Percentiles rank a stretch among this genome's conserved stretches.
phyloP scores from a whole-genome alignment of 2,329 filamentous ascomycete species.

The Alternaria alternata region DNA sequence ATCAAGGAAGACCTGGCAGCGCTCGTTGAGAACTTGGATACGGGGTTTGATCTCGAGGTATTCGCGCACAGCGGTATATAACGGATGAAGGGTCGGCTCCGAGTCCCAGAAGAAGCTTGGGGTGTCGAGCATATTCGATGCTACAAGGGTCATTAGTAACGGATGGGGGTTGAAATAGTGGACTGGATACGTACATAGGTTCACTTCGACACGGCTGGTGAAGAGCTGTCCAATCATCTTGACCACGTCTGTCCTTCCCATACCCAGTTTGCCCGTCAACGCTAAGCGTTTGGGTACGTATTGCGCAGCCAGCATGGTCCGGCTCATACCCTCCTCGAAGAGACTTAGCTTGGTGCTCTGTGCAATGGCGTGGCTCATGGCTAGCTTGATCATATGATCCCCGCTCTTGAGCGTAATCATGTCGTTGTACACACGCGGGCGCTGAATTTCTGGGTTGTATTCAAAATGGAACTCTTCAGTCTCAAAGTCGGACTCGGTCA shows the following conservation, averaged over 20 bases:
- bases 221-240: constrained; percentile 90
- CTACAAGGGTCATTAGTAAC: constrained; percentile 56
- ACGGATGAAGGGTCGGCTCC: constrained; percentile 90
- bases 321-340: constrained; percentile 95
- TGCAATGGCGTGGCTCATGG: constrained; percentile 95
- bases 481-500: constrained; percentile 91
- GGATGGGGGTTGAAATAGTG: background rate
- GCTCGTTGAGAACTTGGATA: constrained; percentile 95
- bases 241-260: constrained; percentile 91
- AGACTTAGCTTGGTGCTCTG: constrained; percentile 96
- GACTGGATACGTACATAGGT: constrained; percentile 77
- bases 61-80: constrained; percentile 93
- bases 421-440: constrained; percentile 95
- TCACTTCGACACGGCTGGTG: constrained; percentile 94
- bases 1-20: constrained; percentile 95
- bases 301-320: constrained; percentile 92
- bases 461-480: constrained; percentile 99
- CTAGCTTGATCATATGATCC: constrained; percentile 98
- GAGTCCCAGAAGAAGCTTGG: constrained; percentile 99
- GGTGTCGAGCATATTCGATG: constrained; percentile 93
- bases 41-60: constrained; percentile 97
- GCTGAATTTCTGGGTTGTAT: constrained; percentile 84
- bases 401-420: constrained; percentile 97
- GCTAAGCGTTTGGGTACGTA: constrained; percentile 90
- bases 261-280: constrained; percentile 86